Evolutionary conservation across 306 rosid genomes (phyloP), one percentile per base, ranked within the genome.

Genomic region (Acacia acuminata): DNA sequence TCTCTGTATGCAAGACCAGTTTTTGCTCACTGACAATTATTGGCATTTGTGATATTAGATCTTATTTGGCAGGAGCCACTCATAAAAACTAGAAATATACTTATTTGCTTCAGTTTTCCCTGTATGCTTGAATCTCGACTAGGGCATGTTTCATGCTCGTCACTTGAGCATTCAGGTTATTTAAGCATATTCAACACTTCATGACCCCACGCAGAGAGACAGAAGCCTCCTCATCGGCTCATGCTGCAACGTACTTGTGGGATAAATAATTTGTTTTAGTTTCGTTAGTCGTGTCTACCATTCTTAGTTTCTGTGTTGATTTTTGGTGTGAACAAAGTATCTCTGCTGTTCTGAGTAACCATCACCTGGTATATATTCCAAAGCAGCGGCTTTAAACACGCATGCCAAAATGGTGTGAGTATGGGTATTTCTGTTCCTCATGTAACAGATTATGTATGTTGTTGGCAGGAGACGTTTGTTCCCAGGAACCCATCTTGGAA

Each of bases 391-490:
- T 34, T 61, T 70, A 25, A 27, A 20, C 60, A 19, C 20, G 44
- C 63, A 75, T 58, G 16, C 27, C 34, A 10, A 22, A 8, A 38
- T 11, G 73, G 15, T 22, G 5, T 6, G 80, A 24, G 6, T 77
- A 67, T 45, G 63, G 13, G 63, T 80, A 10, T n/a, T 15, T 47
- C 0, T 72, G 2, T n/a, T n/a, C 3, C 16, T 63, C 16, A 19
- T 64, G 47, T 66, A 8, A 80, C 71, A 11, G 10, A 64, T 71
- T 34, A 38, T 76, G 58, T 74, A 38, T 76, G 58, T 74, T 84
- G 40, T 70, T 86, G 72, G 89, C 94, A 94, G 97, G 97, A 92
- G 76, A 93, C 97, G 16, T 94, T 94, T 86, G 90, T 94, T 82
- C 93, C 92, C 0, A 77, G 84, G 88, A 94, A 93, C 77, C 90